Percentiles rank a stretch among this genome's conserved stretches.
Conservation (phyloP, 176 grass and related monocot genomes). For the Juncus effusus region DNA sequence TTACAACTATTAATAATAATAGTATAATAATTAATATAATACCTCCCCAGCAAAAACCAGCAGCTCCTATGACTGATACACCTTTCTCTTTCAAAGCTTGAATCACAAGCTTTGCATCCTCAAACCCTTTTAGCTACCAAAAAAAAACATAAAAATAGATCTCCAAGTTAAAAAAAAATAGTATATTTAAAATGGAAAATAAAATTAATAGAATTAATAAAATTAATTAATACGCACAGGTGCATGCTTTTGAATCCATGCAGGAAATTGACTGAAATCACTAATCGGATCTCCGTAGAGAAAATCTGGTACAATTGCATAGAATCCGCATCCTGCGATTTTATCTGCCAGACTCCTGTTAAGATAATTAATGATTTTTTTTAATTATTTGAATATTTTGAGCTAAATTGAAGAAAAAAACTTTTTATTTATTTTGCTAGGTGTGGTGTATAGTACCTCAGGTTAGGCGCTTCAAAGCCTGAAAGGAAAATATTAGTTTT, state of each 20-base stretch:
- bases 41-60: slow-evolving; percentile 55
- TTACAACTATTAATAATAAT: too few relatives aligned
- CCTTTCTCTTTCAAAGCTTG: slow-evolving; percentile 36
- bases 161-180: not conserved
- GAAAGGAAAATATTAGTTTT: slow-evolving; percentile 15
- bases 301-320: slow-evolving; percentile 39
- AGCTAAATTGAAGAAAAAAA: slow-evolving; percentile 6
- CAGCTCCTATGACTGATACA: slow-evolving; percentile 36
- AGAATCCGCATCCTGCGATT: slow-evolving; percentile 34
- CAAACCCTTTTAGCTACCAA: slow-evolving; percentile 35
- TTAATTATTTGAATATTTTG: slow-evolving; percentile 10
- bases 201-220: too few relatives aligned
- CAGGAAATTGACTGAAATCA: slow-evolving; percentile 1
- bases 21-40: not conserved
- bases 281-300: slow-evolving; percentile 33
- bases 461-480: slow-evolving; percentile 39
- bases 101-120: slow-evolving; percentile 46
- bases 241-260: slow-evolving; percentile 33
- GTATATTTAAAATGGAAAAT: not conserved
- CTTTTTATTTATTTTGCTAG: not conserved
- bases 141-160: not conserved
- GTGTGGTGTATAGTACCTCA: slow-evolving; percentile 14
- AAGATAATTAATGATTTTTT: slow-evolving; percentile 10
- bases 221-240: slow-evolving; percentile 11
- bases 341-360: slow-evolving; percentile 41